Evolutionary conservation across 306 rosid species (phyloP), one percentile per base, ranked within the genome.

Genomic region (Astragalus glycyphyllos): DNA sequence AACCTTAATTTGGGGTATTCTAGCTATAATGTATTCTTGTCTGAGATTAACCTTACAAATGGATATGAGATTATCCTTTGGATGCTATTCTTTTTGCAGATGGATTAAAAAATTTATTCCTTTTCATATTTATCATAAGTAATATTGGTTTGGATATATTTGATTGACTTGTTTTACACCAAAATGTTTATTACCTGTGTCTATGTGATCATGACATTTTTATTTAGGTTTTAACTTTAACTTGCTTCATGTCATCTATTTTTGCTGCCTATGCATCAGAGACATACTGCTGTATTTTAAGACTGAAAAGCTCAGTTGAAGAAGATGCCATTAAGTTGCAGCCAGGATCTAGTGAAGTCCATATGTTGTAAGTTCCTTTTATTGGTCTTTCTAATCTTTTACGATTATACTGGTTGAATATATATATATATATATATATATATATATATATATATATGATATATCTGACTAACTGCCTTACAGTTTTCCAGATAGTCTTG

Each of bases 401-500:
- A 32, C 81, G 58, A 14, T 34, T 67, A 14, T 14, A 38, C 58
- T 74, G 26, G 69, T 82, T 68, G 69, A 79, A 70, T 66, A 75
- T 71, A 61, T n/a, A n/a, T n/a, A n/a, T n/a, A n/a, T n/a, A n/a
- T n/a, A n/a, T n/a, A n/a, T n/a, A n/a, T n/a, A n/a, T n/a, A n/a
- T n/a, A n/a, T n/a, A n/a, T n/a, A n/a, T n/a, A n/a, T n/a, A n/a
- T n/a, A n/a, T n/a, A n/a, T n/a, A n/a, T n/a, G n/a, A n/a, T n/a
- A n/a, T 42, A 53, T 8, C 83, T 86, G 88, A 87, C 83, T 63
- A 44, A 87, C 83, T 63, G 38, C 86, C 79, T 77, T 85, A 89
- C 97, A 95, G 99, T 85, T 88, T 95, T 82, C 97, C 99, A 79
- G 99, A 91, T 72, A 86, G 93, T 76, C 81, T 87, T 57, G 99